Evolutionary conservation across 1,284 basidiomycete species (phyloP).

Genomic region (Boletus semigastroideus): DNA sequence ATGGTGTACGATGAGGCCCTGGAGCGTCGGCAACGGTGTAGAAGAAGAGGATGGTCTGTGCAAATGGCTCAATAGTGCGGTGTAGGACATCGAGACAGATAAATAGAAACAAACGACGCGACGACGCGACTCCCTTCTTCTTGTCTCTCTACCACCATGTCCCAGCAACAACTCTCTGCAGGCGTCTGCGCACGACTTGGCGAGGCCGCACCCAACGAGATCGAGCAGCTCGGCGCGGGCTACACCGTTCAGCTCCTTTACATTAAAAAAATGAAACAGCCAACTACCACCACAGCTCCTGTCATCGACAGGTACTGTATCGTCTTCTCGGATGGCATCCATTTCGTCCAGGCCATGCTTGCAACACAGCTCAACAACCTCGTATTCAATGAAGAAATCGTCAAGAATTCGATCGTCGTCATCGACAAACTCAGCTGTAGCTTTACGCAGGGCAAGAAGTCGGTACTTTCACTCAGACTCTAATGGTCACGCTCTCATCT

Average conservation of each 20-base stretch:
- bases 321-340: slow-evolving; percentile 77
- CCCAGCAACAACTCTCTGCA: slow-evolving; percentile 43
- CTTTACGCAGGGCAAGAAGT: slow-evolving; percentile 83
- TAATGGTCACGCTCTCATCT: slow-evolving; percentile 6
- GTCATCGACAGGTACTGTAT: slow-evolving; percentile 63
- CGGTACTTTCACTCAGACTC: slow-evolving; percentile 25
- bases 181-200: slow-evolving; percentile 58
- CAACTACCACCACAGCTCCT: slow-evolving; percentile 34
- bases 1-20: slow-evolving; percentile 62
- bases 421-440: slow-evolving; percentile 84
- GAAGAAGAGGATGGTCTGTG: slow-evolving; percentile 49
- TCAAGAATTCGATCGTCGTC: slow-evolving; percentile 72
- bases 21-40: slow-evolving; percentile 48
- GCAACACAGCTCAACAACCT: slow-evolving; percentile 87
- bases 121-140: neutral
- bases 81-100: slow-evolving; percentile 40
- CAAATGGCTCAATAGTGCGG: slow-evolving; percentile 56
- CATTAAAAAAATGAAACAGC: slow-evolving; percentile 71
- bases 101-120: slow-evolving; percentile 25
- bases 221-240: slow-evolving; percentile 50
- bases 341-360: slow-evolving; percentile 93
- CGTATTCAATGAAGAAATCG: slow-evolving; percentile 68
- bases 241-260: slow-evolving; percentile 81
- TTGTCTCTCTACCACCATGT: slow-evolving; percentile 23
- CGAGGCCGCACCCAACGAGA: slow-evolving; percentile 47